Conservation (phyloP, 1,139 yeast genomes). For the Hyphopichia khmerensis region DNA sequence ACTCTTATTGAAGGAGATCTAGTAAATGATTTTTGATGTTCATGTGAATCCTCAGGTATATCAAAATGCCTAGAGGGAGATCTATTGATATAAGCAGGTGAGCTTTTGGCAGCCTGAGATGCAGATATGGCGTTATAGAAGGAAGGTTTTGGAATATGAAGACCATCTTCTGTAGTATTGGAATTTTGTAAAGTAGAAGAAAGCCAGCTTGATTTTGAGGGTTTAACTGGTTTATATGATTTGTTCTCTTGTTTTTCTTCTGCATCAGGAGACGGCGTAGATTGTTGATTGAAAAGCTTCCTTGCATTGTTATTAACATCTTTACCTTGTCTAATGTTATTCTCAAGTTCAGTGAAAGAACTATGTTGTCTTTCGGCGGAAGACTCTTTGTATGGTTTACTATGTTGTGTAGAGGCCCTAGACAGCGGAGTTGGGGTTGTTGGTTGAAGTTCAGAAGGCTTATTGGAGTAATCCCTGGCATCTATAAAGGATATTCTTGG, state of each 20-base stretch:
- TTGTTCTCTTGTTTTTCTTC: neutral
- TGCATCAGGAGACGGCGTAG: neutral
- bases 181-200: slow-evolving; percentile 12
- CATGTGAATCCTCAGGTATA: neutral
- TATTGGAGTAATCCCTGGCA: slow-evolving; percentile 1
- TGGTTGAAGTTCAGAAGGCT: neutral
- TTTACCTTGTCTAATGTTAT: slow-evolving; percentile 11
- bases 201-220: slow-evolving; percentile 16
- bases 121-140: slow-evolving; percentile 11
- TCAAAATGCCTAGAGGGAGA: neutral
- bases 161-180: neutral
- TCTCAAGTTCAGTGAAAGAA: slow-evolving; percentile 23
- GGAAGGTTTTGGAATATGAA: slow-evolving; percentile 11
- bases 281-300: slow-evolving; percentile 2
- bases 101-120: slow-evolving; percentile 9
- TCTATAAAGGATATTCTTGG: slow-evolving; percentile 3
- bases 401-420: no score
- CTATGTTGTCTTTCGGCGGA: neutral
- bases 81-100: neutral
- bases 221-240: slow-evolving; percentile 1
- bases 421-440: neutral
- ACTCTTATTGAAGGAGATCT: slow-evolving; percentile 1
- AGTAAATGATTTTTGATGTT: neutral
- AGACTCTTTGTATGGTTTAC: neutral
- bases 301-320: neutral